Evolutionary conservation across 2,329 filamentous ascomycete genomes (phyloP).

Genomic region (Diplocarpon rosae): DNA sequence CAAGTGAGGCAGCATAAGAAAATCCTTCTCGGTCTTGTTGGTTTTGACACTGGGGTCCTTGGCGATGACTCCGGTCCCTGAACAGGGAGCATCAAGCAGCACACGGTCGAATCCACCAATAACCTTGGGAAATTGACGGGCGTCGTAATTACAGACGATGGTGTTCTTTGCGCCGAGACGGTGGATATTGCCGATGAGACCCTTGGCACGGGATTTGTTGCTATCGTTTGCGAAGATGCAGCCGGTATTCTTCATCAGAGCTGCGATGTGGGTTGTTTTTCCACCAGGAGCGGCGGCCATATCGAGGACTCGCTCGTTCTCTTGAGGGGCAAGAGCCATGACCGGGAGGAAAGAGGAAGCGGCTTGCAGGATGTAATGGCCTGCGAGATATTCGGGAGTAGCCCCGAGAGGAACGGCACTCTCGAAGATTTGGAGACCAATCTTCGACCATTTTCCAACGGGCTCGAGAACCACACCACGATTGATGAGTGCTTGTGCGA

Average conservation of each 20-base stretch:
- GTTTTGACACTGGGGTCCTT: slow-evolving; percentile 97
- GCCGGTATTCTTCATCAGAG: slow-evolving; percentile 94
- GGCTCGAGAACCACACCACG: slow-evolving; percentile 92
- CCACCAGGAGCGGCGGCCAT: slow-evolving; percentile 91
- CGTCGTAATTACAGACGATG: slow-evolving; percentile 92
- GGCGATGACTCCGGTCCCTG: slow-evolving; percentile 91
- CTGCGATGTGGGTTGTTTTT: slow-evolving; percentile 94
- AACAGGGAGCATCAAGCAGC: slow-evolving; percentile 88
- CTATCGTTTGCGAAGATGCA: slow-evolving; percentile 94
- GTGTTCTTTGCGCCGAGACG: slow-evolving; percentile 88
- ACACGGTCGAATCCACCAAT: slow-evolving; percentile 95
- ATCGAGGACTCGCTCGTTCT: slow-evolving; percentile 83
- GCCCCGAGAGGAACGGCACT: slow-evolving; percentile 71
- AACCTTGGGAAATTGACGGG: slow-evolving; percentile 83
- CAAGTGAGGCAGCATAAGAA: slow-evolving; percentile 82
- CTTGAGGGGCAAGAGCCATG: slow-evolving; percentile 92
- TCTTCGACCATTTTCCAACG: slow-evolving; percentile 97
- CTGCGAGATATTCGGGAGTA: slow-evolving; percentile 92
- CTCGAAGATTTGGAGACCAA: slow-evolving; percentile 94
- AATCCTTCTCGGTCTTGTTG: slow-evolving; percentile 93
- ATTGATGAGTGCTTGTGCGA: slow-evolving; percentile 90
- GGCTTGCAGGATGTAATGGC: slow-evolving; percentile 95
- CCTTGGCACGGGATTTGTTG: slow-evolving; percentile 86
- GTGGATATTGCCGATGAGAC: slow-evolving; percentile 96
- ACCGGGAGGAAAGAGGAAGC: slow-evolving; percentile 94